Conservation (phyloP, 108 stramenopile genomes). For the Cyclotella distinguenda region DNA sequence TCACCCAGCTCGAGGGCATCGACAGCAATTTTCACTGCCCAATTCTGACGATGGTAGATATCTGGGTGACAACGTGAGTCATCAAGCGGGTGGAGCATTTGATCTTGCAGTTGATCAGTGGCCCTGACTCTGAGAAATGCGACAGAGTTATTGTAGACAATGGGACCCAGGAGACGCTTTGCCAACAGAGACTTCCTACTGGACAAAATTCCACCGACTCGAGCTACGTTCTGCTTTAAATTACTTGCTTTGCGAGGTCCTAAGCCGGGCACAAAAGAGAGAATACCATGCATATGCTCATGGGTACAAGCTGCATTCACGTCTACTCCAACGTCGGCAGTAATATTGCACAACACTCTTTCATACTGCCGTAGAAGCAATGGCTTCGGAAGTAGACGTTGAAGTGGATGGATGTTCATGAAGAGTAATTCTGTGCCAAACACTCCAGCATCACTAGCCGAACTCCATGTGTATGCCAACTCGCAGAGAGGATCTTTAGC, state of each 20-base stretch:
- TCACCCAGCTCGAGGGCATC: constrained; percentile 81
- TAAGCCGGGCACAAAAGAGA: constrained; percentile 92
- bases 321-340: constrained; percentile 89
- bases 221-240: constrained; percentile 73
- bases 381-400: constrained; percentile 79
- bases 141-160: constrained; percentile 91
- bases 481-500: constrained; percentile 87
- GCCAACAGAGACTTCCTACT: constrained; percentile 63
- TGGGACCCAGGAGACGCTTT: constrained; percentile 70
- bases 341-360: constrained; percentile 77
- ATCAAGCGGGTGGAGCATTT: constrained; percentile 83
- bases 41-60: constrained; percentile 77
- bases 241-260: constrained; percentile 92
- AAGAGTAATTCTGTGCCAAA: constrained; percentile 91
- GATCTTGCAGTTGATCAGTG: constrained; percentile 55
- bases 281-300: constrained; percentile 72
- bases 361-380: constrained; percentile 82
- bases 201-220: constrained; percentile 66
- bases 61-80: constrained; percentile 90
- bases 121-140: constrained; percentile 83
- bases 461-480: constrained; percentile 86
- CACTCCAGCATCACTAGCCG: constrained; percentile 76
- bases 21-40: constrained; percentile 84
- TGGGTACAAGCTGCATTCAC: constrained; percentile 71
- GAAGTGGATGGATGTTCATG: constrained; percentile 87